These are phyloP conservation scores for Phyllosticta citribraziliensis DNA, from an alignment of 2,329 filamentous ascomycete species.

Conservation along the genomic window DNA sequence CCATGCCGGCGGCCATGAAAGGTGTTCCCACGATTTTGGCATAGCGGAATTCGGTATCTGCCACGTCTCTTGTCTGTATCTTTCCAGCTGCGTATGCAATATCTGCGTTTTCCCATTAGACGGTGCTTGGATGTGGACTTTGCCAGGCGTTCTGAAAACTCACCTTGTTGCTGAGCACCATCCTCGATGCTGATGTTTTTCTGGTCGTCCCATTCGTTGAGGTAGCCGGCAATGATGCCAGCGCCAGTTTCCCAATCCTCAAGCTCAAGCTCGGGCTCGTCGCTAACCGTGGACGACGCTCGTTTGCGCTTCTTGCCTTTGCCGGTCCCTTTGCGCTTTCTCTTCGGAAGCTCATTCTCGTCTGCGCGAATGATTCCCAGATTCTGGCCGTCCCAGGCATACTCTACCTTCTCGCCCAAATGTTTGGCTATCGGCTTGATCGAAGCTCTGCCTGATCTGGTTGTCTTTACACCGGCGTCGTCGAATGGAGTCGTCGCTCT, in stretches of 20 bases:
- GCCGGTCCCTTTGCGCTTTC: slow-evolving; percentile 26
- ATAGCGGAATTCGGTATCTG: slow-evolving; percentile 68
- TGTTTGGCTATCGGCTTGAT: slow-evolving; percentile 75
- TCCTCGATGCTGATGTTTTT: slow-evolving; percentile 35
- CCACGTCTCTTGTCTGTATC: slow-evolving; percentile 48
- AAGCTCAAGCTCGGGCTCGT: slow-evolving; percentile 33
- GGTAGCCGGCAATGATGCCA: slow-evolving; percentile 54
- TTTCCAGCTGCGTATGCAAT: slow-evolving; percentile 50
- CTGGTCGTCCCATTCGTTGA: slow-evolving; percentile 49
- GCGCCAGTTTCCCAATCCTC: slow-evolving; percentile 65
- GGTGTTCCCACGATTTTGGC: slow-evolving; percentile 70
- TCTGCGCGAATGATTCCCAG: slow-evolving; percentile 71
- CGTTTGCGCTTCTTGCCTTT: slow-evolving; percentile 21
- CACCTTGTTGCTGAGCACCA: slow-evolving; percentile 43
- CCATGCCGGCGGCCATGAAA: slow-evolving; percentile 83
- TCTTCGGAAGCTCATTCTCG: slow-evolving; percentile 33
- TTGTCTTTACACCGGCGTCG: slow-evolving; percentile 49
- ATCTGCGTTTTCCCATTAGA: slow-evolving; percentile 30
- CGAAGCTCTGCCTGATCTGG: slow-evolving; percentile 69
- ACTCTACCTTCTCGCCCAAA: slow-evolving; percentile 72
- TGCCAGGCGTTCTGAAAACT: slow-evolving; percentile 12
- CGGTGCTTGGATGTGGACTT: not conserved
- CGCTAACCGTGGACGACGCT: slow-evolving; percentile 30
- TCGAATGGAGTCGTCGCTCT: slow-evolving; percentile 30
- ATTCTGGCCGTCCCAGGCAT: slow-evolving; percentile 57